Evolutionary conservation across 2,329 filamentous ascomycete species (phyloP).

Genomic region (Elsinoe australis): DNA sequence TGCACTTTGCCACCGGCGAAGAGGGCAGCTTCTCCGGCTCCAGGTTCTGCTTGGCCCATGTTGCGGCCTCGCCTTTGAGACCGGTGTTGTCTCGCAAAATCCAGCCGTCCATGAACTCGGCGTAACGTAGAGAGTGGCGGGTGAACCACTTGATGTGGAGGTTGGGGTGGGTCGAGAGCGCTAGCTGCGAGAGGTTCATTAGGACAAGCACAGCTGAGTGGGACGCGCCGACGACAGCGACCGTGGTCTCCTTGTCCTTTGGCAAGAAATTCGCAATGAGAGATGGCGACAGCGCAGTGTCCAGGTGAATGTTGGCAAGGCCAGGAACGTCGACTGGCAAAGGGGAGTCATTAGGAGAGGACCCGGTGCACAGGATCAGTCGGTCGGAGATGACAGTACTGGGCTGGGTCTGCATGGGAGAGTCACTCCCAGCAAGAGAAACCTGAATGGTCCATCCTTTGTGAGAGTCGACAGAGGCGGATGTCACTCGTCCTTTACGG

Average conservation of each 20-base stretch:
- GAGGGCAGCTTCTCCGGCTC: conserved; percentile 43
- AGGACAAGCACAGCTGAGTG: conserved; percentile 58
- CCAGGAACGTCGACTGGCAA: conserved; percentile 37
- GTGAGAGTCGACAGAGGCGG: conserved; percentile 35
- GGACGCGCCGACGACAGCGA: conserved; percentile 55
- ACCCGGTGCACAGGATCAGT: conserved; percentile 54
- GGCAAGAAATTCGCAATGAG: conserved; percentile 39
- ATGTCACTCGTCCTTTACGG: conserved; percentile 34
- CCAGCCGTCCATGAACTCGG: conserved; percentile 55
- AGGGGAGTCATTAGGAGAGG: conserved; percentile 41
- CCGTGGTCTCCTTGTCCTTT: conserved; percentile 32
- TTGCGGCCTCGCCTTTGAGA: conserved; percentile 53
- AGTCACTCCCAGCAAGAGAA: conserved; percentile 24
- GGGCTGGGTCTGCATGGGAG: conserved; percentile 21
- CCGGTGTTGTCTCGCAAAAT: conserved; percentile 59
- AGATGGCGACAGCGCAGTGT: conserved; percentile 49
- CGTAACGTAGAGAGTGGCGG: conserved; percentile 53
- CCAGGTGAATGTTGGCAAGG: conserved; percentile 45
- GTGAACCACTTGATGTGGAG: conserved; percentile 56
- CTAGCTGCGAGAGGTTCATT: conserved; percentile 52
- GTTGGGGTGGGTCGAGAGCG: conserved; percentile 43
- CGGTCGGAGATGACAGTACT: conserved; percentile 33
- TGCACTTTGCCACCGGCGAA: conserved; percentile 41
- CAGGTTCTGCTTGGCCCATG: conserved; percentile 52
- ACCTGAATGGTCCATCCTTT: conserved; percentile 34